A percentile compares a stretch with the other conserved stretches of the same genome.
Evolutionary conservation across 192 early-diverging fungal species (phyloP).

Genomic region (Gamsiella multidivaricata): DNA sequence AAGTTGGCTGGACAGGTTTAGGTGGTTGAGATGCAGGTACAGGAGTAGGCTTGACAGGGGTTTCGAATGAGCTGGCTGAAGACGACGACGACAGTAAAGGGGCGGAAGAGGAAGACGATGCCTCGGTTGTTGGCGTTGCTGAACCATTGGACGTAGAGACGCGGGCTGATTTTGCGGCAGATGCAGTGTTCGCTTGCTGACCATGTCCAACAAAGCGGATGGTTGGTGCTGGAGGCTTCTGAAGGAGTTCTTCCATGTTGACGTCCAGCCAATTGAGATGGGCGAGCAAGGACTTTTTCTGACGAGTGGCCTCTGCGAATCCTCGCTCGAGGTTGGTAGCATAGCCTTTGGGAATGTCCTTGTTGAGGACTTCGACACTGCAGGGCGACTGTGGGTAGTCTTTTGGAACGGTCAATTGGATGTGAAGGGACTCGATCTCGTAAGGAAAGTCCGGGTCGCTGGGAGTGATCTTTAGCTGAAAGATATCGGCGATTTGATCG

Average conservation of each 20-base stretch:
- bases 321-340: slow-evolving; percentile 68
- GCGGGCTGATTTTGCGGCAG: neutral
- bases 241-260: slow-evolving; percentile 71
- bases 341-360: slow-evolving; percentile 64
- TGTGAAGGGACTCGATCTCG: slow-evolving; percentile 70
- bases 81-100: too few relatives aligned
- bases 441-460: slow-evolving; percentile 86
- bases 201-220: slow-evolving; percentile 62
- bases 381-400: slow-evolving; percentile 59
- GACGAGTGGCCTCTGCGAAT: slow-evolving; percentile 58
- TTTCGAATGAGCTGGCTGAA: too few relatives aligned
- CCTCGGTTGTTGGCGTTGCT: too few relatives aligned
- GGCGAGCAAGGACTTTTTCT: slow-evolving; percentile 52
- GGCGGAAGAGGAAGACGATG: too few relatives aligned
- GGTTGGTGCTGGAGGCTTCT: slow-evolving; percentile 66
- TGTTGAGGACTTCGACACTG: slow-evolving; percentile 57
- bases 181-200: neutral
- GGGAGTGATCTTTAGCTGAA: slow-evolving; percentile 48
- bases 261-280: slow-evolving; percentile 71
- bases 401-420: slow-evolving; percentile 70
- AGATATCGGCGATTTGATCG: neutral
- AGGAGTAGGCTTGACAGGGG: too few relatives aligned
- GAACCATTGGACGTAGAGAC: neutral
- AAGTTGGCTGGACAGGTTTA: neutral
- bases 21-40: too few relatives aligned